A percentile compares a stretch with the other conserved stretches of the same genome.
Evolutionary conservation across 768 basidiomycete species (phyloP).

Genomic region (Tricholoma hemisulphureum): DNA sequence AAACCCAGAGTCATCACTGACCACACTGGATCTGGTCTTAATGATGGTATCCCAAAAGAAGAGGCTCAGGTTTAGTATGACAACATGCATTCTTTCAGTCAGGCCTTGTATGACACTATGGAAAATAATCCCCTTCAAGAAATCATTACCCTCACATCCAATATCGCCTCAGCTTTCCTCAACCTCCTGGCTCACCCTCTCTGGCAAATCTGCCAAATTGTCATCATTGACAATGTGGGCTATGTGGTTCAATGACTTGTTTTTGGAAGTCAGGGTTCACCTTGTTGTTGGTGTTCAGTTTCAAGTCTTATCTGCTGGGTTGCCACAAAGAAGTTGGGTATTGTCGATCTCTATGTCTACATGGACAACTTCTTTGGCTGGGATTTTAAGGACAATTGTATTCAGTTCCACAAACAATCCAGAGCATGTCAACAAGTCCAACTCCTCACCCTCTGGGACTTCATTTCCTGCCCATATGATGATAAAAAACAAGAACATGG

Average conservation of each 20-base stretch:
- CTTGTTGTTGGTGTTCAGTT: slow-evolving; percentile 24
- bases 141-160: slow-evolving; percentile 24
- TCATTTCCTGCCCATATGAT: slow-evolving; percentile 10
- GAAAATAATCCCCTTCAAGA: background rate
- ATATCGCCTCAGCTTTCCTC: slow-evolving; percentile 28
- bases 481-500: slow-evolving; percentile 10
- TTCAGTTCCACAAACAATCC: background rate
- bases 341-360: slow-evolving; percentile 24
- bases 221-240: slow-evolving; percentile 18
- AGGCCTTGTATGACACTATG: slow-evolving; percentile 2
- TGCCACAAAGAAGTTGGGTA: slow-evolving; percentile 14
- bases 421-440: slow-evolving; percentile 21
- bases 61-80: slow-evolving; percentile 10
- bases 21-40: slow-evolving; percentile 21
- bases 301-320: slow-evolving; percentile 30
- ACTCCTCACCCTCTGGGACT: slow-evolving; percentile 26
- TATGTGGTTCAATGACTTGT: slow-evolving; percentile 27
- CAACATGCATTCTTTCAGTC: slow-evolving; percentile 4
- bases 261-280: slow-evolving; percentile 25
- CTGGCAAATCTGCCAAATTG: slow-evolving; percentile 32
- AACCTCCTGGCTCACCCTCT: slow-evolving; percentile 30
- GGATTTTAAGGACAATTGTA: background rate
- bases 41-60: slow-evolving; percentile 3
- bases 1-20: slow-evolving; percentile 28
- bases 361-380: too few relatives aligned